Conservation (phyloP, 805 yeast species). For the Candida nonsorbophila region DNA sequence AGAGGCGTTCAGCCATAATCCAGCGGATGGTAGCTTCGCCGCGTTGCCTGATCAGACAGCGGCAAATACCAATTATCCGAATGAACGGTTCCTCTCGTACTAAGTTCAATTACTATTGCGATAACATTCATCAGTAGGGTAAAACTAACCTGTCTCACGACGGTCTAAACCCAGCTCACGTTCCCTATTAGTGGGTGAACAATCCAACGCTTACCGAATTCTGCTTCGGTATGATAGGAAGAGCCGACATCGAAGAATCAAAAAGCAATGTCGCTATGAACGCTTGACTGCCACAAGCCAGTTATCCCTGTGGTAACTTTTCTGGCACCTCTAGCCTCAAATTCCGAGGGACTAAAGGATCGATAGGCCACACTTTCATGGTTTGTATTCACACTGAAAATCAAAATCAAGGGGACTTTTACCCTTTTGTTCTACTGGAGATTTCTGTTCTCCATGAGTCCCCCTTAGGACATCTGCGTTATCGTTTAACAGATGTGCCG, state of each 20-base stretch:
- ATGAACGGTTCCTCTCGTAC: conserved; percentile 45
- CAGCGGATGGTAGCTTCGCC: conserved; percentile 47
- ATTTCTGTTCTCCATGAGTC: conserved; percentile 44
- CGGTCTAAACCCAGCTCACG: conserved; percentile 40
- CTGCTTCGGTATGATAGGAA: conserved; percentile 48
- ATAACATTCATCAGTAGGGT: conserved; percentile 30
- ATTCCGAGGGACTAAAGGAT: conserved; percentile 39
- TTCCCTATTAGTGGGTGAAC: conserved; percentile 45
- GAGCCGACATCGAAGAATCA: conserved; percentile 47
- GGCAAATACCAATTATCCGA: conserved; percentile 44
- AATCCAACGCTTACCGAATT: conserved; percentile 31
- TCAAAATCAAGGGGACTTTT: conserved; percentile 42
- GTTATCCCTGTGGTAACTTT: conserved; percentile 36
- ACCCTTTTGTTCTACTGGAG: conserved; percentile 45
- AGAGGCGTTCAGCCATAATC: conserved; percentile 41
- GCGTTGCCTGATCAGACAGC: conserved; percentile 44
- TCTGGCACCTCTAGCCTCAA: conserved; percentile 44
- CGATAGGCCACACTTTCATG: conserved; percentile 48
- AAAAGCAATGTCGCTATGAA: conserved; percentile 43
- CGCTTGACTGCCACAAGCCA: conserved; percentile 47
- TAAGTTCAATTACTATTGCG: conserved; percentile 36
- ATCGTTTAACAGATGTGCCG: conserved; percentile 44
- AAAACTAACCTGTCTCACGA: conserved; percentile 43
- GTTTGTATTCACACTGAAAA: conserved; percentile 34
- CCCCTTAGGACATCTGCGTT: conserved; percentile 43